These are phyloP conservation scores for Stephanodiscus minutulus DNA, from an alignment of 108 stramenopile genomes.

Conservation along the genomic window DNA sequence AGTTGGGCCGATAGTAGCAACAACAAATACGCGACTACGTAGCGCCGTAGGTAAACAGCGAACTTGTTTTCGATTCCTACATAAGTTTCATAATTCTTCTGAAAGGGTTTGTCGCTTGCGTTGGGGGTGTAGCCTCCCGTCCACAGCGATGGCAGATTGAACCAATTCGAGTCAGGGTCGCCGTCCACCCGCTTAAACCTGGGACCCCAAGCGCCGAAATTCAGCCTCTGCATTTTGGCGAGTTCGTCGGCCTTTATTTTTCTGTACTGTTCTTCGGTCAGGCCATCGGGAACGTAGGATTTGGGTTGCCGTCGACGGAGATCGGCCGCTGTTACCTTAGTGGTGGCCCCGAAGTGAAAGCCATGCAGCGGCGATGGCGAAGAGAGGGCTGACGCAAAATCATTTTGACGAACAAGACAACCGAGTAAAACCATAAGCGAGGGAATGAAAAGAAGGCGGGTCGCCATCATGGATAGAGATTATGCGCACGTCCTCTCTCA, in stretches of 20 bases:
- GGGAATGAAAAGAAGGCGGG: neutral
- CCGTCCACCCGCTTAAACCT: conserved; percentile 50
- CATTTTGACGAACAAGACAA: neutral
- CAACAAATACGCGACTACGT: conserved; percentile 11
- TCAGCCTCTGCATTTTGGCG: conserved; percentile 43
- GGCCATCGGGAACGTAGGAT: conserved; percentile 61
- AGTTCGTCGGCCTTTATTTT: conserved; percentile 54
- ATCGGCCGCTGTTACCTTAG: neutral
- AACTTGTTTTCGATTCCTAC: neutral
- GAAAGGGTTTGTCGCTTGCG: neutral
- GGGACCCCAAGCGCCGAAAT: conserved; percentile 71
- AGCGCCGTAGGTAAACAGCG: conserved; percentile 11
- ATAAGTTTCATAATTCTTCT: neutral
- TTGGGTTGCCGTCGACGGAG: conserved; percentile 3
- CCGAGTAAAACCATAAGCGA: neutral
- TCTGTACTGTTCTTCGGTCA: conserved; percentile 56
- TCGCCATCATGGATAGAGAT: neutral
- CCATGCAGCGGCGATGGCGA: neutral
- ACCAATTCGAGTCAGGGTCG: conserved; percentile 66
- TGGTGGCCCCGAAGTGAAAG: neutral
- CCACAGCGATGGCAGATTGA: conserved; percentile 60
- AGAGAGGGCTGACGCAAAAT: neutral
- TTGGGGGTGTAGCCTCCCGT: conserved; percentile 44
- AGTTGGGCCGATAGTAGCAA: conserved; percentile 16
- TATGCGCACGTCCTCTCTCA: too few species aligned